Evolutionary conservation across 805 yeast species (phyloP), one percentile per base, ranked within the genome.

Genomic region (Wickerhamomyces mucosus): DNA sequence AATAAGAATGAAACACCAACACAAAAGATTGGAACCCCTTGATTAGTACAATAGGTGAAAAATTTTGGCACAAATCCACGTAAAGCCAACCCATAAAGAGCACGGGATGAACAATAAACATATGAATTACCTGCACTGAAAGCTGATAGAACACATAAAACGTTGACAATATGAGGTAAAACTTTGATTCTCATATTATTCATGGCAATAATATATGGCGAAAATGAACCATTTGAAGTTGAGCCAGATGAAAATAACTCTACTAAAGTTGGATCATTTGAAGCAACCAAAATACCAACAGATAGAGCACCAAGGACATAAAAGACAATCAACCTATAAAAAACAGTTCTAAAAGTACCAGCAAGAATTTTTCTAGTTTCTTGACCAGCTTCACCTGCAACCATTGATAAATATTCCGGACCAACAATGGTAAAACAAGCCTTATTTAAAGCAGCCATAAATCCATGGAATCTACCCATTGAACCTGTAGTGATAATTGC

Each of bases 361-460:
- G 89, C 84, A 50, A 85, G 58, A 8, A 73, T 73, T 36, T 69
- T 70, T 35, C 94, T 66, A 7, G 94, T 88, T 46, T 75, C 67
- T 31, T 67, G 62, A 12, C 82, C 75, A 13, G 78, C 69, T 53
- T 84, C 95, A 28, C 89, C 81, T 5, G 94, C 92, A 19, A 82
- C 72, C 78, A 81, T 75, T 3, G 86, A 69, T 22, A 84, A 71
- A 45, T 80, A 80, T 55, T 84, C 95, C 4, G 94, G 92, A 1
- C 94, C 95, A 7, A 80, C 81, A 42, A 80, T 72, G 14, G 89
- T 78, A 51, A 80, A 83, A 26, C 78, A 61, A 7, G 92, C 94
- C 41, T 73, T 75, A 36, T 71, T 65, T 32, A 82, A 56, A 37
- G 88, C 78, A 1, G 78, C 69, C 49, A 79, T 56, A 45, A 80